phyloP scores from a whole-genome alignment of 768 basidiomycete species.

The Termitomyces bulborhizus region DNA sequence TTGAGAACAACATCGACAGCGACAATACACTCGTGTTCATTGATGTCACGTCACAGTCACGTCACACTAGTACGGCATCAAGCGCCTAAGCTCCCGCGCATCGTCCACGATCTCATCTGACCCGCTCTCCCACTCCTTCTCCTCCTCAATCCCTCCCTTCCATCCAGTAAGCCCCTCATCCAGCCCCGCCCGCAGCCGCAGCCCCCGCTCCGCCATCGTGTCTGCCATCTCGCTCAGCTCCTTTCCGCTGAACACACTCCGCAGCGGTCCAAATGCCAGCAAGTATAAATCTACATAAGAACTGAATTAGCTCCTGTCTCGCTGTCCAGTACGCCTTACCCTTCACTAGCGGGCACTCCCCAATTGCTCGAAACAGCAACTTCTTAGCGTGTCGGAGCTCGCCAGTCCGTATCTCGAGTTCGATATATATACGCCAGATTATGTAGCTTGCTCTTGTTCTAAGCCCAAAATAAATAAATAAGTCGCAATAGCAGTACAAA shows the following conservation, averaged over 20 bases:
- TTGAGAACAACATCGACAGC: background rate
- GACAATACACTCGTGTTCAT: slow-evolving; percentile 24
- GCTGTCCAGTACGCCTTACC: slow-evolving; percentile 34
- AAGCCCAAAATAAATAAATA: background rate
- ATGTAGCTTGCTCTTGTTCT: slow-evolving; percentile 64
- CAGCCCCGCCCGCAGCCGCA: slow-evolving; percentile 56
- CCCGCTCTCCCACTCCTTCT: slow-evolving; percentile 23
- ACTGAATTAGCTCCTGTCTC: background rate
- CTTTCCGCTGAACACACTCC: slow-evolving; percentile 48
- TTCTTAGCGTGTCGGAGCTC: slow-evolving; percentile 60
- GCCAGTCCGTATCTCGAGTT: slow-evolving; percentile 67
- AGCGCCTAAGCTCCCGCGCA: slow-evolving; percentile 50
- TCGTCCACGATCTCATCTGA: slow-evolving; percentile 55
- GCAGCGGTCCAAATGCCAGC: slow-evolving; percentile 67
- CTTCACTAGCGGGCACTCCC: slow-evolving; percentile 72
- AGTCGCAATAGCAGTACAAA: background rate
- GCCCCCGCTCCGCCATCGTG: slow-evolving; percentile 70
- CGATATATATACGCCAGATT: slow-evolving; percentile 69
- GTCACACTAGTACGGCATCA: slow-evolving; percentile 52
- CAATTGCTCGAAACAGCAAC: slow-evolving; percentile 65
- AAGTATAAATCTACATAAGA: slow-evolving; percentile 59
- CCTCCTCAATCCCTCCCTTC: slow-evolving; percentile 28
- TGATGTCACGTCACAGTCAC: slow-evolving; percentile 20
- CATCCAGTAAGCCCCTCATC: slow-evolving; percentile 50
- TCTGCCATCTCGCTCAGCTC: slow-evolving; percentile 63